Base-by-base conservation (phyloP, 257 asterid species). In the Scutellaria galericulata region DNA sequence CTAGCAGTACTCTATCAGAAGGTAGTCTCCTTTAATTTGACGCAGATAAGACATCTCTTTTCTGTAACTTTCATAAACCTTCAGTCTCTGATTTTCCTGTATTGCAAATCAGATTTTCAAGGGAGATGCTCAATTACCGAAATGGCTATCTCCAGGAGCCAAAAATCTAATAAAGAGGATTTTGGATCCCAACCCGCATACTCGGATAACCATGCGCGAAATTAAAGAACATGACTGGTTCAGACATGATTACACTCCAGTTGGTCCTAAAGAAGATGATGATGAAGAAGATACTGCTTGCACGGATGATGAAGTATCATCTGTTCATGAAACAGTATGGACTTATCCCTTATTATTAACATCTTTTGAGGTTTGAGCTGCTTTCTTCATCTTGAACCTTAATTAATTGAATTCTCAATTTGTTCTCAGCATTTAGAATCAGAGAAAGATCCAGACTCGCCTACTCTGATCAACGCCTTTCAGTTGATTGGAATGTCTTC, bases 401-500 rank as follows among this genome's bases (percentile, higher is more conserved):
- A 59, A 27, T 37, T 62, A 44, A 64, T 47, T 18, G 35, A 46
- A 35, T 24, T 75, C 9, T 71, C 35, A 44, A 54, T 72, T 52
- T 62, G 24, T 66, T 12, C 50, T 53, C 37, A 86, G 89, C 80
- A 77, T 61, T 79, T 84, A 20, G 92, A 86, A 61, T 86, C 86
- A 46, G 96, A 86, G 65, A 86, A 75, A 61, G 89, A 82, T 70
- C 78, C 86, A 14, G 85, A 82, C 41, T 81, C 87, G 12, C 86
- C 90, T 44, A 73, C 83, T 35, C 82, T 84, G 15, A 88, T 92
- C 50, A 92, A 92, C 71, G 98, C 98, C 70, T 92, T 92, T 77
- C 85, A 92, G 88, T 90, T 92, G 70, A 92, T 92, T 66, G 96
- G 97, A 74, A 92, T 92, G 98, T 92, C 97, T 12, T 90, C 98